Conservation (phyloP, 1,284 basidiomycete species). For the Tremellales sp. region DNA sequence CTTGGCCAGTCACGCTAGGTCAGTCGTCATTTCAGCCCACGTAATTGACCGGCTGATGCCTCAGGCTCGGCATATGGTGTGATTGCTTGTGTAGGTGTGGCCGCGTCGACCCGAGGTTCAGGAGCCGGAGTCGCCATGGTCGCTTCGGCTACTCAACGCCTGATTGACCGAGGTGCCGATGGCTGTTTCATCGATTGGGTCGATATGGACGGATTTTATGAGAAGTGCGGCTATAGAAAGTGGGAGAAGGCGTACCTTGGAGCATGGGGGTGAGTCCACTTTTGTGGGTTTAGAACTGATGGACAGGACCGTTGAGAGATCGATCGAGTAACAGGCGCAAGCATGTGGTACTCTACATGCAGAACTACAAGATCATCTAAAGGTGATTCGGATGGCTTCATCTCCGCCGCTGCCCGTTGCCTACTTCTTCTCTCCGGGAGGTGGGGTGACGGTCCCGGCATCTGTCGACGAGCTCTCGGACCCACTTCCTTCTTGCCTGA, state of each 20-base stretch:
- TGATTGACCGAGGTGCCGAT: conserved; percentile 18
- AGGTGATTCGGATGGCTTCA: no score
- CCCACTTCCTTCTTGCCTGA: not conserved
- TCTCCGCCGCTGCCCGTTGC: no score
- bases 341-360: no score
- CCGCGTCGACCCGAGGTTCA: conserved; percentile 3
- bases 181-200: conserved; percentile 31
- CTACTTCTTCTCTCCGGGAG: no score
- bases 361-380: no score
- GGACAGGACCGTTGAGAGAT: no score
- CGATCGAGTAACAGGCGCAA: no score
- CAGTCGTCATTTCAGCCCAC: not conserved
- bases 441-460: not conserved
- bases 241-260: conserved; percentile 17
- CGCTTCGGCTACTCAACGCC: conserved; percentile 12
- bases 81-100: conserved; percentile 21
- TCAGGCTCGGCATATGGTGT: conserved; percentile 13
- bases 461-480: not conserved
- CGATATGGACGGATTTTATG: conserved; percentile 20
- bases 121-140: conserved; percentile 20
- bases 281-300: no score
- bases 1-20: conserved; percentile 18
- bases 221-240: conserved; percentile 13
- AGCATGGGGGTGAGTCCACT: not conserved
- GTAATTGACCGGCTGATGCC: not conserved